Base-by-base conservation (phyloP, 108 stramenopile species). In the Cyclotella choctawhatcheeana region DNA sequence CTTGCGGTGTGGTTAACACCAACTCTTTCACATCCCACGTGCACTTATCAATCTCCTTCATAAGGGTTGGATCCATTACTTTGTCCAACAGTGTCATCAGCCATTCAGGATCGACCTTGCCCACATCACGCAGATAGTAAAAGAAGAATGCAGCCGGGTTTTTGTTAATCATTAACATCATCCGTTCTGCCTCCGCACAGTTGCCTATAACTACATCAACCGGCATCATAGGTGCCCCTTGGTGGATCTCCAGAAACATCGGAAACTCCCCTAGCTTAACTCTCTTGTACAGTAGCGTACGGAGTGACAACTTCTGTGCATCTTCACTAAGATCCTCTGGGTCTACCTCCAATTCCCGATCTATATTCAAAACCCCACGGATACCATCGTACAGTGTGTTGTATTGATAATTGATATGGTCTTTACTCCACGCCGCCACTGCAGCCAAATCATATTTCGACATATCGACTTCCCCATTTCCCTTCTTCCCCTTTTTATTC, bases 381-480 rank as follows among this genome's bases (percentile, higher is more conserved):
- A 60, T 40, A 8, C 59, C 59, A 43, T 60, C 59, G 1, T 24
- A 12, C 35, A n/a, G 37, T 12, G 35, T 60, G 40, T 24, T 20
- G 12, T n/a, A 37, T 1, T 60, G 59, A 20, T 60, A 60, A 21
- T 60, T 60, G 2, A 60, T 21, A 43, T 60, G 59, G 1, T 60
- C 25, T 20, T 37, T 37, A 24, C 18, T 20, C 1, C 1, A 60
- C 0, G 37, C 20, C 2, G 59, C 59, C 5, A 60, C 3, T 21
- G 59, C 59, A n/a, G 59, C 59, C 59, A 60, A 2, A 43, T 60
- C 59, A 43, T 5, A 1, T 60, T 40, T 18, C 8, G 20, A 13
- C 35, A 18, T 5, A 35, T n/a, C 35, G 33, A 3, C n/a, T 43
- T 21, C 37, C 37, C 37, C 37, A 20, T 40, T 1, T 24, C 12